Percentiles rank a stretch among this genome's conserved stretches.
Conservation (phyloP, 1,139 yeast species). For the Waltiozyma sp. region DNA sequence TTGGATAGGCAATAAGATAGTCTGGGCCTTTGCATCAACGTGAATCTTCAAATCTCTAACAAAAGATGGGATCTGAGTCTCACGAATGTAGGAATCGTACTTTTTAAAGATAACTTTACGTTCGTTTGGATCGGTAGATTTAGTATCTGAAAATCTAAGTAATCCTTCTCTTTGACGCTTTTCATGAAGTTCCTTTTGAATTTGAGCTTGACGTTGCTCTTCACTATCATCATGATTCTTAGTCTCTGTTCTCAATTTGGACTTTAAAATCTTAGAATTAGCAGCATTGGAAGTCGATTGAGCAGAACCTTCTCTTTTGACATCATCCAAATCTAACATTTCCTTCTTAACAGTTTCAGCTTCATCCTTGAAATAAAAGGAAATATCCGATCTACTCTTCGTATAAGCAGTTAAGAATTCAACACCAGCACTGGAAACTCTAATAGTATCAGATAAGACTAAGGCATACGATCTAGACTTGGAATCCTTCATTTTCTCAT, state of each 20-base stretch:
- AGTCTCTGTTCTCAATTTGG: slow-evolving; percentile 71
- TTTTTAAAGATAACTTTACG: slow-evolving; percentile 72
- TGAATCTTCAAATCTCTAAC: slow-evolving; percentile 80
- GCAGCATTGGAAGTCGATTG: slow-evolving; percentile 14
- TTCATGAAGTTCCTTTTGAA: slow-evolving; percentile 74
- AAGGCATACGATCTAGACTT: slow-evolving; percentile 51
- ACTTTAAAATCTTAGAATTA: slow-evolving; percentile 52
- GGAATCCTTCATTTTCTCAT: slow-evolving; percentile 30
- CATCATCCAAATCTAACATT: slow-evolving; percentile 21
- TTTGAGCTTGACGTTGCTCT: slow-evolving; percentile 72
- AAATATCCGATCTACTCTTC: slow-evolving; percentile 61
- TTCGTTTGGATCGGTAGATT: slow-evolving; percentile 55
- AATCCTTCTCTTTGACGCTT: slow-evolving; percentile 80
- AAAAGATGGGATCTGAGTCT: slow-evolving; percentile 75
- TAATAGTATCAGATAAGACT: slow-evolving; percentile 73
- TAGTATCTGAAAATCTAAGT: slow-evolving; percentile 65
- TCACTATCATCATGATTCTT: slow-evolving; percentile 68
- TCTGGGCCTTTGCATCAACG: slow-evolving; percentile 80
- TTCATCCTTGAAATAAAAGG: slow-evolving; percentile 79
- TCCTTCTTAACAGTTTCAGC: slow-evolving; percentile 24
- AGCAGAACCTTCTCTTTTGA: slow-evolving; percentile 14
- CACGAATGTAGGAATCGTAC: slow-evolving; percentile 90
- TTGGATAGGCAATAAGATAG: slow-evolving; percentile 80
- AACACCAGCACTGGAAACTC: slow-evolving; percentile 54
- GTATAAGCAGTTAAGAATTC: slow-evolving; percentile 64